phyloP scores from a whole-genome alignment of 164 flowering plant genomes.

The Chimonanthus salicifolius region DNA sequence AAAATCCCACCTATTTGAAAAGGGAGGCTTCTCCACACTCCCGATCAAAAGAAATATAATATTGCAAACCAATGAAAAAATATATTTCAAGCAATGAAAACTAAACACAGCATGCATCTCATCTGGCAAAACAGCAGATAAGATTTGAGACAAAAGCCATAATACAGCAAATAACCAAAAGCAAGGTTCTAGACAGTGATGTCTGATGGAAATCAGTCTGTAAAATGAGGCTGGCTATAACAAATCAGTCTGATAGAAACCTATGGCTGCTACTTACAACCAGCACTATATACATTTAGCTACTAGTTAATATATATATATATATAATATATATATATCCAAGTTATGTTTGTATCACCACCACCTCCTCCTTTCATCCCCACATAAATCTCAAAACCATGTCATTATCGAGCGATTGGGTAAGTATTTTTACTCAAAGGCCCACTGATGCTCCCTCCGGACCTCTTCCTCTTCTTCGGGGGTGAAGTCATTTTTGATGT shows the following conservation, averaged over 20 bases:
- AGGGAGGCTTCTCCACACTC: no score
- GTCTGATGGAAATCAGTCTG: neutral
- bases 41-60: no score
- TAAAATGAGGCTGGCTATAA: neutral
- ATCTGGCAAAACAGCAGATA: neutral
- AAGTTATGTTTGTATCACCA: neutral
- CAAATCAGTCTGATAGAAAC: neutral
- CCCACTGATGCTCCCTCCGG: constrained; percentile 74
- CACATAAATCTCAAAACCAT: neutral
- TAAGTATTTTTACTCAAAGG: constrained; percentile 34
- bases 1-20: no score
- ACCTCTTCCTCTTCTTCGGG: constrained; percentile 78
- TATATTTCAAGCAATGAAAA: no score
- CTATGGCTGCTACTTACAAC: neutral
- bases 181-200: neutral
- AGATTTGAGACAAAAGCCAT: neutral
- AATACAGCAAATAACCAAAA: neutral
- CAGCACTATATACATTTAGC: neutral
- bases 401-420: neutral
- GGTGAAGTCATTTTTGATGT: constrained; percentile 64
- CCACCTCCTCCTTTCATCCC: neutral
- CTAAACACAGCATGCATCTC: neutral
- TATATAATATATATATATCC: neutral
- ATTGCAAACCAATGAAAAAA: no score
- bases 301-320: no score